A percentile compares a stretch with the other conserved stretches of the same genome.
phyloP scores from a whole-genome alignment of 805 yeast species.

The Yamadazyma olivae region DNA sequence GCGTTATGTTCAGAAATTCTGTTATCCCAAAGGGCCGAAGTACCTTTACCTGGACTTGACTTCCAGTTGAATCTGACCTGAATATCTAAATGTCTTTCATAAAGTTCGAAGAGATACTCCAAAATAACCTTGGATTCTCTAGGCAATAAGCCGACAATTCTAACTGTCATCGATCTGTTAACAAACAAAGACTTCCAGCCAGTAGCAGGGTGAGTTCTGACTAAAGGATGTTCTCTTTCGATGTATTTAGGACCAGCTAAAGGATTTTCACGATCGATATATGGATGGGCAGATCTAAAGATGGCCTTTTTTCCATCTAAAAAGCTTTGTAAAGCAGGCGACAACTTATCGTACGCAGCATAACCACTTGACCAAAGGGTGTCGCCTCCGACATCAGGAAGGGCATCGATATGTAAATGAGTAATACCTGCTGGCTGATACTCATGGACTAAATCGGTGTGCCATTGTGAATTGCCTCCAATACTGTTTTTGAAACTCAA shows the following conservation, averaged over 20 bases:
- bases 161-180: slow-evolving; percentile 48
- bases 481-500: slow-evolving; percentile 26
- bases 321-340: slow-evolving; percentile 48
- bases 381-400: slow-evolving; percentile 53
- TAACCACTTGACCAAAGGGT: slow-evolving; percentile 59
- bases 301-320: slow-evolving; percentile 52
- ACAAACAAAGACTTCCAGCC: slow-evolving; percentile 59
- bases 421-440: slow-evolving; percentile 36
- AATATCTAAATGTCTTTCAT: slow-evolving; percentile 51
- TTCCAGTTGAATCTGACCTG: slow-evolving; percentile 56
- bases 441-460: slow-evolving; percentile 36
- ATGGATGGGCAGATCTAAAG: slow-evolving; percentile 40
- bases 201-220: slow-evolving; percentile 64
- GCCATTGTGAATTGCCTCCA: slow-evolving; percentile 29
- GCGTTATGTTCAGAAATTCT: slow-evolving; percentile 53
- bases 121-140: slow-evolving; percentile 49
- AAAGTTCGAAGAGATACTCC: slow-evolving; percentile 42
- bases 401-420: slow-evolving; percentile 35
- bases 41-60: slow-evolving; percentile 39
- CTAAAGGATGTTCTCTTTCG: slow-evolving; percentile 57
- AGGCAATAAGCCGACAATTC: slow-evolving; percentile 51
- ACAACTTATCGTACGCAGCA: slow-evolving; percentile 54
- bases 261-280: slow-evolving; percentile 43
- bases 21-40: slow-evolving; percentile 62
- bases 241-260: slow-evolving; percentile 46